Conservation (phyloP, 2,329 filamentous ascomycete species). For the Fusarium anguioides region DNA sequence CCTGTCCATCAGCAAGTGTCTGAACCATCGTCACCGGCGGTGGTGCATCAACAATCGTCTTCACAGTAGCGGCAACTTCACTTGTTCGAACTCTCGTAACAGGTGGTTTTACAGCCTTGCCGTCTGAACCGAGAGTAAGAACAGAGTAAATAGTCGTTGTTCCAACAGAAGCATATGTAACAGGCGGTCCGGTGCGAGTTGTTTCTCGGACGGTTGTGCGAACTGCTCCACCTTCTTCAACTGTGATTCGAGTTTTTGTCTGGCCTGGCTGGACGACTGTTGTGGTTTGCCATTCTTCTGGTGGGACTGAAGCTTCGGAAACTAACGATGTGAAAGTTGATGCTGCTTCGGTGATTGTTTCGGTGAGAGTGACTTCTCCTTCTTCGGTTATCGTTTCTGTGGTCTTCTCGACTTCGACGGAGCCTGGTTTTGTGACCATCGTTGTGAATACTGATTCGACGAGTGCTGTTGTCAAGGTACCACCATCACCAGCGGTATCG, state of each 20-base stretch:
- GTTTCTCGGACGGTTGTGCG: slow-evolving; percentile 10
- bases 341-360: neutral
- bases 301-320: neutral
- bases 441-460: slow-evolving; percentile 27
- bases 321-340: neutral
- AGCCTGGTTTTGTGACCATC: slow-evolving; percentile 14
- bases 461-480: slow-evolving; percentile 21
- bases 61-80: slow-evolving; percentile 25
- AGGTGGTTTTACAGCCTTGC: slow-evolving; percentile 6
- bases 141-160: slow-evolving; percentile 35
- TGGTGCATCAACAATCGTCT: slow-evolving; percentile 26
- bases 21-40: slow-evolving; percentile 15
- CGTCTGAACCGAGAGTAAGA: slow-evolving; percentile 20
- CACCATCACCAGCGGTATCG: neutral
- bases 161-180: slow-evolving; percentile 28
- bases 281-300: neutral
- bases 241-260: slow-evolving; percentile 13
- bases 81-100: slow-evolving; percentile 27
- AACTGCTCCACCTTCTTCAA: slow-evolving; percentile 4
- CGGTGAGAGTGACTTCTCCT: neutral
- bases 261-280: slow-evolving; percentile 4
- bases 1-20: slow-evolving; percentile 25
- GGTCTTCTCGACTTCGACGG: slow-evolving; percentile 1
- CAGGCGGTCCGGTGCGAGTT: slow-evolving; percentile 17
- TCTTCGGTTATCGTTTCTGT: slow-evolving; percentile 15